Conservation (phyloP, 1,284 basidiomycete species). For the Sanguinoderma infundibulare region DNA sequence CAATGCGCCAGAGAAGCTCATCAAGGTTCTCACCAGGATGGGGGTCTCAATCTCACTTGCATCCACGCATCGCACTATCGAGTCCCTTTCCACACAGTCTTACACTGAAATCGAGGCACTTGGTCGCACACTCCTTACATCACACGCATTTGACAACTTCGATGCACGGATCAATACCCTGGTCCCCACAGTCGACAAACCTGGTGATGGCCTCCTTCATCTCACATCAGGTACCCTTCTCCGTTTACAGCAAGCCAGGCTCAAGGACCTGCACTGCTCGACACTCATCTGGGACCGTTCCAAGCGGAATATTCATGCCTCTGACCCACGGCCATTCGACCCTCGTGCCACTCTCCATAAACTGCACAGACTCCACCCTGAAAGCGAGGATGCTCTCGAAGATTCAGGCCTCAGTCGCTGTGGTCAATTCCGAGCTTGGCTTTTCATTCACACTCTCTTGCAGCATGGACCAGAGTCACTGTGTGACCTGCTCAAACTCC, state of each 20-base stretch:
- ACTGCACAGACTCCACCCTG: slow-evolving; percentile 21
- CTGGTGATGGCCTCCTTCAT: slow-evolving; percentile 25
- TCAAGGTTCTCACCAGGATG: slow-evolving; percentile 10
- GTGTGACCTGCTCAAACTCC: slow-evolving; percentile 12
- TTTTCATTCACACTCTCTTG: slow-evolving; percentile 30
- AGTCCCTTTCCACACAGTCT: slow-evolving; percentile 26
- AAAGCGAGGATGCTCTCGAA: slow-evolving; percentile 14
- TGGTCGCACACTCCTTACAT: slow-evolving; percentile 26
- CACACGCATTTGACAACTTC: slow-evolving; percentile 39
- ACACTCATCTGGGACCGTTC: slow-evolving; percentile 35
- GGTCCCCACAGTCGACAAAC: slow-evolving; percentile 30
- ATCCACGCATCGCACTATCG: slow-evolving; percentile 20
- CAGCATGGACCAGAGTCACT: slow-evolving; percentile 33
- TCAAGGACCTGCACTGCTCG: slow-evolving; percentile 35
- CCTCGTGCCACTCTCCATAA: not conserved
- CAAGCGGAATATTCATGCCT: slow-evolving; percentile 4
- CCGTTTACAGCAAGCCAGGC: slow-evolving; percentile 28
- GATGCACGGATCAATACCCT: slow-evolving; percentile 32
- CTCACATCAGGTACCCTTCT: slow-evolving; percentile 35
- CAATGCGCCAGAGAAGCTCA: slow-evolving; percentile 6
- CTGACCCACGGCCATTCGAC: slow-evolving; percentile 9
- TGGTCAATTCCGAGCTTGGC: slow-evolving; percentile 33
- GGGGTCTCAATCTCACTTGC: slow-evolving; percentile 5
- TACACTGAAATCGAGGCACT: slow-evolving; percentile 18
- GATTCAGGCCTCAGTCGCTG: slow-evolving; percentile 19